A percentile compares a stretch with the other conserved stretches of the same genome.
phyloP scores from a whole-genome alignment of 202 grass and related monocot genomes.

The Schoenoplectus tabernaemontani region DNA sequence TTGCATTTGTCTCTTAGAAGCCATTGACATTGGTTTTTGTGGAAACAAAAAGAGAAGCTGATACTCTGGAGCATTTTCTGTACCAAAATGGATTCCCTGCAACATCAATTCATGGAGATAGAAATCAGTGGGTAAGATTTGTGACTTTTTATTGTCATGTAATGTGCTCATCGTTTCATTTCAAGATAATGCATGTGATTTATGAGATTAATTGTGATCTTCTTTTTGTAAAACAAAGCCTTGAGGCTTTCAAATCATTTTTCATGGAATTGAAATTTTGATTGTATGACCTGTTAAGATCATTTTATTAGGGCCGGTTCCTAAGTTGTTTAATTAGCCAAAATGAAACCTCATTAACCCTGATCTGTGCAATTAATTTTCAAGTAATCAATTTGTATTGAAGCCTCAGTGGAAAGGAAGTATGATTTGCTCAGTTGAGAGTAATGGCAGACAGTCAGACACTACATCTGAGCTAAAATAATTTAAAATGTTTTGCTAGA shows the following conservation, averaged over 20 bases:
- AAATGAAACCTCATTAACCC: not conserved
- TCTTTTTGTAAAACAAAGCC: not conserved
- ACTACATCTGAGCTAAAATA: not conserved
- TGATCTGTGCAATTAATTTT: not conserved
- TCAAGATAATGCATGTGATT: not conserved
- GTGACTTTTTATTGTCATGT: not conserved
- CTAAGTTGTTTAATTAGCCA: not conserved
- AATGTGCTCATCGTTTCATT: not conserved
- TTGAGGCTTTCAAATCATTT: not conserved
- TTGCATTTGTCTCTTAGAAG: constrained; percentile 37
- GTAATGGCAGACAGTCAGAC: not conserved
- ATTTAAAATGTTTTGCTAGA: not conserved
- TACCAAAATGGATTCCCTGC: constrained; percentile 53
- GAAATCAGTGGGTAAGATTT: constrained; percentile 50
- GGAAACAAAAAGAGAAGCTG: constrained; percentile 77
- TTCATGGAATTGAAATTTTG: not conserved
- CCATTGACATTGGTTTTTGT: constrained; percentile 74
- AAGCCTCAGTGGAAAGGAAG: not conserved
- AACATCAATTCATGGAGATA: constrained; percentile 74
- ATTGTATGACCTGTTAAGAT: constrained; percentile 1
- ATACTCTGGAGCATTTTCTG: constrained; percentile 51
- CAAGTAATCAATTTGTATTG: not conserved
- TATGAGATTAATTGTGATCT: not conserved
- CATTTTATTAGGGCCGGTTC: not conserved
- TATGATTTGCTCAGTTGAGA: not conserved